phyloP scores from a whole-genome alignment of 1,139 yeast species.

The Meyerozyma elateridarum region DNA sequence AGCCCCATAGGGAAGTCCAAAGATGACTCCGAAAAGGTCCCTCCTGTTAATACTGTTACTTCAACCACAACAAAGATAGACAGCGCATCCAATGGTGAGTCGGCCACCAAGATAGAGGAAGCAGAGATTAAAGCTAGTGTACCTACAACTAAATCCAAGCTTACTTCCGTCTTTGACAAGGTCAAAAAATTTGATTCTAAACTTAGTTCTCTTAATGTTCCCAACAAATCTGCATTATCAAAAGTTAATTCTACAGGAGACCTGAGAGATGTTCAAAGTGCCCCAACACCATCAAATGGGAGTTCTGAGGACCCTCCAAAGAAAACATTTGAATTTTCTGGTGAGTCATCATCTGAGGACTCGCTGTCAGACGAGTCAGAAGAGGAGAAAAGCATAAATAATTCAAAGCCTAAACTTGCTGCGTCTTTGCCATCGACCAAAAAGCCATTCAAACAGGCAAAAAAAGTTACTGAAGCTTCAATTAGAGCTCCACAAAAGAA shows the following conservation, averaged over 20 bases:
- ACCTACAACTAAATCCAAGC: conserved; percentile 13
- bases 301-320: too few relatives aligned
- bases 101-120: conserved; percentile 8
- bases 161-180: conserved; percentile 15
- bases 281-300: too few relatives aligned
- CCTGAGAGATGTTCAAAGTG: too few relatives aligned
- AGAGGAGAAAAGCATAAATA: background rate
- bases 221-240: too few relatives aligned
- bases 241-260: too few relatives aligned
- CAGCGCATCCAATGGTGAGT: conserved; percentile 4
- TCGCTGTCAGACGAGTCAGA: background rate
- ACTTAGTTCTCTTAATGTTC: conserved; percentile 8
- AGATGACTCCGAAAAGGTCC: conserved; percentile 7
- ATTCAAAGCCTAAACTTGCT: background rate
- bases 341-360: too few relatives aligned
- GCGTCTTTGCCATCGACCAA: background rate
- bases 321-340: too few relatives aligned
- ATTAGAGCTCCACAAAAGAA: too few relatives aligned
- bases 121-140: conserved; percentile 7
- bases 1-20: too few relatives aligned
- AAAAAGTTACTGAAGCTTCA: too few relatives aligned
- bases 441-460: too few relatives aligned
- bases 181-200: conserved; percentile 17
- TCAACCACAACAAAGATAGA: conserved; percentile 2
- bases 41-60: conserved; percentile 6